phyloP scores from a whole-genome alignment of 1,139 yeast genomes.

The Yamadazyma dushanensis region DNA sequence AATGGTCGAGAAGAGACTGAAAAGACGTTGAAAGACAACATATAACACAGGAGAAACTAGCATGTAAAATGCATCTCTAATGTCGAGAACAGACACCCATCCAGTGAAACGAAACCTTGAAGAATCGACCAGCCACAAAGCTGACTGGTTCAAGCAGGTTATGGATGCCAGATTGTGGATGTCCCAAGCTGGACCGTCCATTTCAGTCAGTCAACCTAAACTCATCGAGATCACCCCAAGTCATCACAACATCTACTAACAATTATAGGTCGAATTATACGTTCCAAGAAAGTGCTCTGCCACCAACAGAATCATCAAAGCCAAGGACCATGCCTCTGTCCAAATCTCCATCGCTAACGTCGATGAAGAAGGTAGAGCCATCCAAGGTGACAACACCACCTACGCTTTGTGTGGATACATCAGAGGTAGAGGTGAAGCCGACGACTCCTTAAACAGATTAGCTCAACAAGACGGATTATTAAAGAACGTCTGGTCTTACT shows the following conservation, averaged over 20 bases:
- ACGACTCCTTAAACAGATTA: conserved; percentile 98
- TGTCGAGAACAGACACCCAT: no score
- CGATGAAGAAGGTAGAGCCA: conserved; percentile 95
- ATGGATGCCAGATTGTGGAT: no score
- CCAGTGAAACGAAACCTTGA: no score
- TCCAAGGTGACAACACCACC: conserved; percentile 88
- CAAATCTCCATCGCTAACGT: conserved; percentile 62
- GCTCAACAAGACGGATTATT: conserved; percentile 98
- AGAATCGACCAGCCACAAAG: no score
- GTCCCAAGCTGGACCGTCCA: no score
- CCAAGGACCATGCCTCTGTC: conserved; percentile 99
- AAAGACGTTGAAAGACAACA: no score
- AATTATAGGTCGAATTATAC: conserved; percentile 91
- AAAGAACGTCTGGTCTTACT: conserved; percentile 98
- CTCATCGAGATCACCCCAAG: background rate
- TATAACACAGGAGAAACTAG: no score
- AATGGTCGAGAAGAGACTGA: no score
- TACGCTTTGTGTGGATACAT: conserved; percentile 97
- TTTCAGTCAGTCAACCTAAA: no score
- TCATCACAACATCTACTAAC: conserved; percentile 28
- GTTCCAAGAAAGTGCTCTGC: conserved; percentile 99
- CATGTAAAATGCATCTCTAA: no score
- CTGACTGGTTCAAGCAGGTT: no score
- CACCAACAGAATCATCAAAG: conserved; percentile 99
- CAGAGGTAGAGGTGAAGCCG: conserved; percentile 82